phyloP scores from a whole-genome alignment of 139 green algal genomes.

The Auxenochlorella protothecoides region DNA sequence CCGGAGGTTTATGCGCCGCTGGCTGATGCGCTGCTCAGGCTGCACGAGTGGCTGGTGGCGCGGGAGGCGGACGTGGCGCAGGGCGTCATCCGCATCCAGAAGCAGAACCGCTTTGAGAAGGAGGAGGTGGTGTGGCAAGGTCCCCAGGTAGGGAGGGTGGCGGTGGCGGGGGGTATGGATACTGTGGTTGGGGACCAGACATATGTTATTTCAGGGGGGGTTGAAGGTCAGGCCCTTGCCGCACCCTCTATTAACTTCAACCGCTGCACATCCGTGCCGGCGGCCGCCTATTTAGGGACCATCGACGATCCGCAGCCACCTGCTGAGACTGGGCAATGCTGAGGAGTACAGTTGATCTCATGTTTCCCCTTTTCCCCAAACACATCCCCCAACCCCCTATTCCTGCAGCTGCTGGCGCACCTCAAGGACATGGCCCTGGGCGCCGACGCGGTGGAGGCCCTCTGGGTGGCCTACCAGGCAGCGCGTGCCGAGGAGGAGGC shows the following conservation, averaged over 20 bases:
- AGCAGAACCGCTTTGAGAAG: too few relatives aligned
- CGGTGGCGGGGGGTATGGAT: background rate
- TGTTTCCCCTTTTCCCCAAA: background rate
- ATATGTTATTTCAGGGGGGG: too few relatives aligned
- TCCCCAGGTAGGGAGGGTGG: background rate
- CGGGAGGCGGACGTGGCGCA: constrained; percentile 3
- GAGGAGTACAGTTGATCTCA: too few relatives aligned
- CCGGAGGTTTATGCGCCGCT: constrained; percentile 43
- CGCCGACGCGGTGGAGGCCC: constrained; percentile 13
- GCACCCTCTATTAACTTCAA: too few relatives aligned
- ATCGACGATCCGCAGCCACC: too few relatives aligned
- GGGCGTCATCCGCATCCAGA: background rate
- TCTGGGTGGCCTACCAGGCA: constrained; percentile 33
- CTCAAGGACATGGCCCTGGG: constrained; percentile 23
- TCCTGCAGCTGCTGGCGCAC: constrained; percentile 22
- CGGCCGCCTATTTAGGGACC: too few relatives aligned
- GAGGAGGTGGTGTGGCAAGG: too few relatives aligned
- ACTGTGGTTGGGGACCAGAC: too few relatives aligned
- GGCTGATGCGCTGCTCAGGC: constrained; percentile 7
- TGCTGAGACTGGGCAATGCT: too few relatives aligned
- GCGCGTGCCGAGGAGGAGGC: constrained; percentile 38
- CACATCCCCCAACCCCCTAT: background rate
- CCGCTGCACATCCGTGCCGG: too few relatives aligned
- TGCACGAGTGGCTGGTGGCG: constrained; percentile 25
- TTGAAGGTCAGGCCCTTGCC: too few relatives aligned